A percentile compares a stretch with the other conserved stretches of the same genome.
phyloP scores from a whole-genome alignment of 805 yeast genomes.

The Suhomyces sp. region DNA sequence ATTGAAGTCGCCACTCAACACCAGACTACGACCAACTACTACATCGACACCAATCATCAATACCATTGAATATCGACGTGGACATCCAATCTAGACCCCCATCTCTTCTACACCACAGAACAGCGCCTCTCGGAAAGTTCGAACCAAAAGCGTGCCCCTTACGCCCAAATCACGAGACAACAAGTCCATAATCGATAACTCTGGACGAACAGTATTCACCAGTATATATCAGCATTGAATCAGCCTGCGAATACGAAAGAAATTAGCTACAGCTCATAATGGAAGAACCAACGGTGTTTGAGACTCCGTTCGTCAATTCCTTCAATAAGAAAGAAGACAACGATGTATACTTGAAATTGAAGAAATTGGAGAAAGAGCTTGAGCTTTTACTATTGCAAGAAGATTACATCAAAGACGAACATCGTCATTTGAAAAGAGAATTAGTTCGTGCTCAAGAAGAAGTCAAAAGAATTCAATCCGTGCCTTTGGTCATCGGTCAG shows the following conservation, averaged over 20 bases:
- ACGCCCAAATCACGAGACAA: too few relatives aligned
- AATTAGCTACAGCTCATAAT: conserved; percentile 5
- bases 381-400: conserved; percentile 86
- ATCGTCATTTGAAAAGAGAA: conserved; percentile 92
- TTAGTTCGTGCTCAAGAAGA: conserved; percentile 96
- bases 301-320: conserved; percentile 8
- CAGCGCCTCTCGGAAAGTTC: too few relatives aligned
- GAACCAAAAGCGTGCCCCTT: too few relatives aligned
- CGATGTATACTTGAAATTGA: conserved; percentile 81
- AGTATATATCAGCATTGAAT: neutral
- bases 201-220: neutral
- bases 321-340: conserved; percentile 27
- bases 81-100: too few relatives aligned
- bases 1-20: conserved; percentile 11
- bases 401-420: conserved; percentile 96
- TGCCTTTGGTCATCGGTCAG: conserved; percentile 97
- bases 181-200: too few relatives aligned
- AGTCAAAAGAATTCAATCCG: conserved; percentile 95
- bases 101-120: too few relatives aligned
- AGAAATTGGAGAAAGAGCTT: conserved; percentile 86
- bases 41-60: conserved; percentile 2
- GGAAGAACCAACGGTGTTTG: conserved; percentile 17
- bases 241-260: neutral
- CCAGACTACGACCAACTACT: neutral
- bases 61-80: too few relatives aligned